These are phyloP conservation scores for Agaricales sp. DNA, from an alignment of 1,284 basidiomycete genomes.

Conservation along the genomic window DNA sequence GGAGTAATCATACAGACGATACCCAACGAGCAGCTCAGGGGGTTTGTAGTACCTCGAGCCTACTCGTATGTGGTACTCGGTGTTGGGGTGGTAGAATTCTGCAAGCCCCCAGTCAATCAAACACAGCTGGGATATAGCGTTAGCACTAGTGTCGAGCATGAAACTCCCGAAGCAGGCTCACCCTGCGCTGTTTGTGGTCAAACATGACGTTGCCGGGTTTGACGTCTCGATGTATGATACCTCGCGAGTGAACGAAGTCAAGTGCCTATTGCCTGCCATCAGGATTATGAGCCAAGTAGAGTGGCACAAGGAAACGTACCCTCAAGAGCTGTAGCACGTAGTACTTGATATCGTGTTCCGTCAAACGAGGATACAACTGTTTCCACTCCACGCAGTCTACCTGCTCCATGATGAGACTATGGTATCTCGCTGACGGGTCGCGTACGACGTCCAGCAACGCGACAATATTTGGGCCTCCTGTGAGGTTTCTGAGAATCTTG, in stretches of 20 bases:
- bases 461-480: constrained; percentile 81
- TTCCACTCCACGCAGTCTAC: constrained; percentile 85
- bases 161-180: constrained; percentile 26
- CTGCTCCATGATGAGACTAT: constrained; percentile 80
- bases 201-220: constrained; percentile 93
- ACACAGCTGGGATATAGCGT: constrained; percentile 39
- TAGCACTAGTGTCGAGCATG: no score
- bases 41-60: constrained; percentile 89
- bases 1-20: constrained; percentile 80
- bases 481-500: constrained; percentile 82
- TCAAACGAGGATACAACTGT: constrained; percentile 62
- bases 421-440: constrained; percentile 65
- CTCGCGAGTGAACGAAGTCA: constrained; percentile 82
- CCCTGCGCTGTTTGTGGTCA: constrained; percentile 71
- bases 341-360: constrained; percentile 76
- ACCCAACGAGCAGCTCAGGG: constrained; percentile 81
- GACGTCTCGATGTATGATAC: constrained; percentile 88
- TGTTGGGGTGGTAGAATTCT: constrained; percentile 85
- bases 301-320: constrained; percentile 24
- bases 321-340: constrained; percentile 83
- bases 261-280: constrained; percentile 41
- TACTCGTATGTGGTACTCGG: constrained; percentile 82
- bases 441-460: constrained; percentile 78
- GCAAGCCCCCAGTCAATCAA: constrained; percentile 91
- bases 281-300: background rate